phyloP scores from a whole-genome alignment of 2,329 filamentous ascomycete species.

The Microcera coccophila region DNA sequence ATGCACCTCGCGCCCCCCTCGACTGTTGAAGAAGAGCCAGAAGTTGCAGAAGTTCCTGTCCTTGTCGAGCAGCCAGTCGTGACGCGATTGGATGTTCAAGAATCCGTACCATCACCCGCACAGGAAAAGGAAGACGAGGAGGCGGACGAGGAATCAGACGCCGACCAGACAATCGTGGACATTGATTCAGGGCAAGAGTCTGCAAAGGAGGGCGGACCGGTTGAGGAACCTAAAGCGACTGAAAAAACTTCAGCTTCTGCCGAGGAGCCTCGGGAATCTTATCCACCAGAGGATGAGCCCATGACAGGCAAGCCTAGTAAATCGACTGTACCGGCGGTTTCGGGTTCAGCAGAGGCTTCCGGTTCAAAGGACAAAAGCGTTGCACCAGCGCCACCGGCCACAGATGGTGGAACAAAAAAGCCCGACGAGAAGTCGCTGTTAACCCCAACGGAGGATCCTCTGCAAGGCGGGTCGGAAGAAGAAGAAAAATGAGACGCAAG shows the following conservation, averaged over 20 bases:
- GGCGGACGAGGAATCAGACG: conserved; percentile 4
- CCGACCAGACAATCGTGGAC: conserved; percentile 1
- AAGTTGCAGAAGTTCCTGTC: conserved; percentile 39
- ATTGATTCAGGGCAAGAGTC: background rate
- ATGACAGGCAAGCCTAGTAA: background rate
- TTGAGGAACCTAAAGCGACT: too few relatives aligned
- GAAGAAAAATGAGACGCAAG: background rate
- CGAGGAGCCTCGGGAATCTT: conserved; percentile 1
- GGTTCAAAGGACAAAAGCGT: background rate
- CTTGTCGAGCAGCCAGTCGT: conserved; percentile 38
- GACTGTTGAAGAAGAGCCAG: conserved; percentile 52
- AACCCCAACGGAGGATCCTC: background rate
- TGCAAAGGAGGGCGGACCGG: background rate
- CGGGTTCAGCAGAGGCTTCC: background rate
- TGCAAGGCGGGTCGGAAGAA: background rate
- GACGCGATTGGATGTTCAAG: conserved; percentile 11
- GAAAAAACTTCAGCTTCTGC: background rate
- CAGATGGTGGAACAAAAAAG: background rate
- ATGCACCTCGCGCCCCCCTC: conserved; percentile 51
- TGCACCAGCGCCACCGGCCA: too few relatives aligned
- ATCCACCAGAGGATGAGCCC: background rate
- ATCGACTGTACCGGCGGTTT: background rate
- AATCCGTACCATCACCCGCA: conserved; percentile 4
- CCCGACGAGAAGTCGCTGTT: background rate
- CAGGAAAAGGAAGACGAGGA: conserved; percentile 15